Evolutionary conservation across 495 filamentous ascomycete species (phyloP).

Genomic region (Oidiodendron maius): DNA sequence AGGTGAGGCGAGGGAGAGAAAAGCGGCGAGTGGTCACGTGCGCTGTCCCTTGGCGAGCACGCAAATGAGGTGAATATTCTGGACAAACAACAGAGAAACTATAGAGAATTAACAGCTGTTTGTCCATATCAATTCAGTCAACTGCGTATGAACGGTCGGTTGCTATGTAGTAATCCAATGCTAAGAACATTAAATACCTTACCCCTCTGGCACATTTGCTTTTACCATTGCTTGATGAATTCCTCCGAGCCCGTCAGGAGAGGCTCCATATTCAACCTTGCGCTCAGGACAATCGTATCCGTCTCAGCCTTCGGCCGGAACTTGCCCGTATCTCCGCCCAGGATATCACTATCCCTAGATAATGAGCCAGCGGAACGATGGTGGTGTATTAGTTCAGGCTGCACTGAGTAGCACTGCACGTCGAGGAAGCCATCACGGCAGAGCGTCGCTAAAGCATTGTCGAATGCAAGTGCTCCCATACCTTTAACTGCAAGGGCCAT

Average conservation of each 20-base stretch:
- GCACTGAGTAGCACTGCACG: conserved; percentile 38
- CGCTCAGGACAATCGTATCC: conserved; percentile 43
- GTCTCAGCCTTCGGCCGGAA: conserved; percentile 33
- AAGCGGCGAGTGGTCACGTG: too few relatives aligned
- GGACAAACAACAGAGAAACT: too few relatives aligned
- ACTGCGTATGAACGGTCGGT: too few relatives aligned
- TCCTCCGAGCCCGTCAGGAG: conserved; percentile 1
- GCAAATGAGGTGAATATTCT: too few relatives aligned
- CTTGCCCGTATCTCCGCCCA: conserved; percentile 22
- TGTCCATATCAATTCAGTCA: too few relatives aligned
- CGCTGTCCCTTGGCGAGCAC: too few relatives aligned
- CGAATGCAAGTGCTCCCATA: conserved; percentile 37
- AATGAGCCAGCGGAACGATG: conserved; percentile 35
- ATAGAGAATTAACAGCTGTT: too few relatives aligned
- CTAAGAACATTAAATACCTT: too few relatives aligned
- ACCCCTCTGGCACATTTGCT: too few relatives aligned
- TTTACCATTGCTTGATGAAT: conserved; percentile 7
- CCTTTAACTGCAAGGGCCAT: conserved; percentile 32
- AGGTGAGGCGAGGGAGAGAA: too few relatives aligned
- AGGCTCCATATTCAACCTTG: conserved; percentile 32
- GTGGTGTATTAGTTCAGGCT: conserved; percentile 40
- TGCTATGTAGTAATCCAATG: too few relatives aligned
- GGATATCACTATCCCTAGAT: conserved; percentile 39
- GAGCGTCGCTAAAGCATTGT: conserved; percentile 41
- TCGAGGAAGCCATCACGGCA: conserved; percentile 31